These are phyloP conservation scores for Basidiobolus heterosporus DNA, from an alignment of 371 early-diverging fungal genomes.

Conservation along the genomic window DNA sequence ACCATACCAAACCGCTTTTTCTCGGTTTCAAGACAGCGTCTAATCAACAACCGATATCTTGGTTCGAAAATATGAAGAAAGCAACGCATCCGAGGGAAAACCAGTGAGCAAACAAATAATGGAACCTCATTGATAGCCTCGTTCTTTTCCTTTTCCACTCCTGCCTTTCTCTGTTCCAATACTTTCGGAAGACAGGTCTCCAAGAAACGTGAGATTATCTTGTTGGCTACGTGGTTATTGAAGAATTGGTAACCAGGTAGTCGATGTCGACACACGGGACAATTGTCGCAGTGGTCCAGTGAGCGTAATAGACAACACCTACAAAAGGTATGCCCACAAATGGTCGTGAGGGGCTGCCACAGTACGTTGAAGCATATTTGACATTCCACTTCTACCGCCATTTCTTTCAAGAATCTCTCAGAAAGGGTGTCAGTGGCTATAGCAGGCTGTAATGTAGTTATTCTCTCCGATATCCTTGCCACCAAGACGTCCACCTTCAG, in stretches of 20 bases:
- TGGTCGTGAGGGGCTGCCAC: constrained; percentile 36
- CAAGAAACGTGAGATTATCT: not conserved
- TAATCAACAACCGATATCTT: constrained; percentile 38
- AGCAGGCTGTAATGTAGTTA: no score
- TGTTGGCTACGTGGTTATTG: constrained; percentile 9
- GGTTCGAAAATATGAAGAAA: constrained; percentile 47
- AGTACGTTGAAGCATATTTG: constrained; percentile 30
- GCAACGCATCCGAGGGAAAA: constrained; percentile 40
- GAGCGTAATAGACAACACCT: constrained; percentile 32
- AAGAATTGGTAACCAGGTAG: constrained; percentile 15
- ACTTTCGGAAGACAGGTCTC: not conserved
- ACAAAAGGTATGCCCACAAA: constrained; percentile 59
- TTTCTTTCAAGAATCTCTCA: no score
- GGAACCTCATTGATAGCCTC: constrained; percentile 20
- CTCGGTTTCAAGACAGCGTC: constrained; percentile 27
- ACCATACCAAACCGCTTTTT: constrained; percentile 40
- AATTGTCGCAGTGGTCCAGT: constrained; percentile 17
- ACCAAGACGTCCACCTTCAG: no score
- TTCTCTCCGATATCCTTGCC: no score
- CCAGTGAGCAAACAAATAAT: constrained; percentile 38
- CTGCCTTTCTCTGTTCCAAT: not conserved
- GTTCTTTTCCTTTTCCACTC: constrained; percentile 1
- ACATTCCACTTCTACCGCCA: constrained; percentile 28
- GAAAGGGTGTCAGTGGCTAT: no score
- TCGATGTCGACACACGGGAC: constrained; percentile 23